Conservation (phyloP, 306 rosid genomes). For the Styphnolobium japonicum region DNA sequence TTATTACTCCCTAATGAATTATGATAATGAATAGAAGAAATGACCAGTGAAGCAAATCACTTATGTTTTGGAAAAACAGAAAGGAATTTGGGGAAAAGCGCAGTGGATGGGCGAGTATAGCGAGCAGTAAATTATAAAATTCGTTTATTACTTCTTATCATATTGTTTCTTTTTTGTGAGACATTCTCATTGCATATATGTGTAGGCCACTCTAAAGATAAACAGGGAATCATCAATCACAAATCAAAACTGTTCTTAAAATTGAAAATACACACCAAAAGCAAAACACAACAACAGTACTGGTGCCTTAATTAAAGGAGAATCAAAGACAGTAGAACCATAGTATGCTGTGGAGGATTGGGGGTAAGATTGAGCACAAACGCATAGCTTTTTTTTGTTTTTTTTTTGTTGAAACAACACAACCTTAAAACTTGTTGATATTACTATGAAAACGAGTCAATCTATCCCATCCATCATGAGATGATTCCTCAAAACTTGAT, state of each 20-base stretch:
- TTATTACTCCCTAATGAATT: not conserved
- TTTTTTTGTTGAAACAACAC: not conserved
- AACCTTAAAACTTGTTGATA: too few relatives aligned
- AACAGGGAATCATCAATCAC: not conserved
- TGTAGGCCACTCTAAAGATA: constrained; percentile 15
- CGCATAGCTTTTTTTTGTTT: not conserved
- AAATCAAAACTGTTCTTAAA: not conserved
- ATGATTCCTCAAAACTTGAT: not conserved
- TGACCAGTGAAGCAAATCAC: not conserved
- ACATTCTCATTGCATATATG: not conserved
- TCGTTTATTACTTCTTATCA: not conserved
- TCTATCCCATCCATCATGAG: too few relatives aligned
- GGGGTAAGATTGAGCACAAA: not conserved
- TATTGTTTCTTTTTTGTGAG: not conserved
- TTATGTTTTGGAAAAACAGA: not conserved
- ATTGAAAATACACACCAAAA: not conserved
- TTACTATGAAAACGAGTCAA: too few relatives aligned
- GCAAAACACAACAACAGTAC: not conserved
- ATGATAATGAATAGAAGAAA: not conserved
- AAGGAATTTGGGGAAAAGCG: not conserved
- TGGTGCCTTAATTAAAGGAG: not conserved
- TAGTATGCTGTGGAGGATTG: not conserved
- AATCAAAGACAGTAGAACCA: not conserved
- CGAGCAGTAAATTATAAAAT: not conserved
- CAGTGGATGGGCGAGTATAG: not conserved